Base-by-base conservation (phyloP, 2,329 filamentous ascomycete genomes). In the Pseudocercospora fuligena region DNA sequence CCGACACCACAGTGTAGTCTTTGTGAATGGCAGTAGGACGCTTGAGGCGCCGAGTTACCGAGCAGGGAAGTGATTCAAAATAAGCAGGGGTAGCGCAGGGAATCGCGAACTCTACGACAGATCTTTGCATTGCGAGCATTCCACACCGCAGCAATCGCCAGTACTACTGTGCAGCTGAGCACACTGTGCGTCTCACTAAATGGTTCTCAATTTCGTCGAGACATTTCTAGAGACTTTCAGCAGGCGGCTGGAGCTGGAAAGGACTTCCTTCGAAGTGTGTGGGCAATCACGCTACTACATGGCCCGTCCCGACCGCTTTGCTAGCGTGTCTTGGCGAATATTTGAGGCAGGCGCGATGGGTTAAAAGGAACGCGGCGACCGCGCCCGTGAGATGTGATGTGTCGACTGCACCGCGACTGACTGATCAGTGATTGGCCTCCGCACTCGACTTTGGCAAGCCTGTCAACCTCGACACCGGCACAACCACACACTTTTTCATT, bases 11-110 rank as follows among this genome's bases (percentile, higher is more conserved):
- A 31, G 5, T 9, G 29, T 31, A 1, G 33, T 40, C 14, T 40
- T n/a, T 5, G 36, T 40, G 36, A 40, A n/a, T 40, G 76, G 11
- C 36, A 7, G 40, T n/a, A 43, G 40, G 40, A 43, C 40, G 40
- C 40, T 16, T 40, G 36, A 40, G 36, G 36, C 36, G 36, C 36
- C 36, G 36, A 40, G 36, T n/a, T 40, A 40, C 36, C 36, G 40
- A 19, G 40, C 40, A 43, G 40, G 40, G 40, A n/a, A 43, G 40
- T 43, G 40, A 43, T 43, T n/a, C 40, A 43, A n/a, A 43, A 43
- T 43, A 8, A 43, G 40, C 40, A 43, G 40, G 40, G 40, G 40
- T 43, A 43, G 16, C 40, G 40, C 40, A 43, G n/a, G 40, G 40
- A 43, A n/a, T 19, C 14, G 40, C 40, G 40, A 43, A 43, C 16